Conservation (phyloP, 495 filamentous ascomycete species). For the Penicillium ochrochloron region DNA sequence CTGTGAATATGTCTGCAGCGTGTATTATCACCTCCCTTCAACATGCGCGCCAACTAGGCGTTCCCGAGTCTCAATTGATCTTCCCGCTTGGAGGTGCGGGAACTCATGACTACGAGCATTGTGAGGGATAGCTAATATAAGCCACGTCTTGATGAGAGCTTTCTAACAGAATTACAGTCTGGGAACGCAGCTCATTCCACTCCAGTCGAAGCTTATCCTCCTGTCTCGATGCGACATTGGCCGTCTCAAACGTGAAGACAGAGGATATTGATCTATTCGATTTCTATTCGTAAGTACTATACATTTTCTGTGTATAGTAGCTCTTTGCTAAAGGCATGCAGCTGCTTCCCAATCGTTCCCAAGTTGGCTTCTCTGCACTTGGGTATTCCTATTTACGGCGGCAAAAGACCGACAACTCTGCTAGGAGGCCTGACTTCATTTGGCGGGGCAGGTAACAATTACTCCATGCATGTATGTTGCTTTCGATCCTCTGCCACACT, state of each 20-base stretch:
- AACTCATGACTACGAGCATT: constrained; percentile 44
- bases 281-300: constrained; percentile 49
- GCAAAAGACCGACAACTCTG: constrained; percentile 54
- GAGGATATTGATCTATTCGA: constrained; percentile 57
- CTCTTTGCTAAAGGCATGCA: background rate
- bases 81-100: constrained; percentile 61
- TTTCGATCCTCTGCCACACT: background rate
- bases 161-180: constrained; percentile 41
- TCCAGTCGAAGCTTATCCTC: constrained; percentile 3
- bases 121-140: constrained; percentile 35
- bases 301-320: background rate
- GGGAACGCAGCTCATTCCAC: constrained; percentile 57
- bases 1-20: constrained; percentile 57
- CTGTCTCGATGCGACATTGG: constrained; percentile 6
- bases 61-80: constrained; percentile 56
- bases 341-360: constrained; percentile 62
- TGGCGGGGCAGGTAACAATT: constrained; percentile 64
- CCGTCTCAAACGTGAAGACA: constrained; percentile 17
- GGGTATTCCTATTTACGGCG: constrained; percentile 43
- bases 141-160: background rate
- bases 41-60: constrained; percentile 51
- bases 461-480: constrained; percentile 58
- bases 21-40: constrained; percentile 56
- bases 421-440: constrained; percentile 62
- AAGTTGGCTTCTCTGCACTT: constrained; percentile 61